Evolutionary conservation across 2,329 filamentous ascomycete genomes (phyloP).

Genomic region (Ophiostoma tasmaniense): DNA sequence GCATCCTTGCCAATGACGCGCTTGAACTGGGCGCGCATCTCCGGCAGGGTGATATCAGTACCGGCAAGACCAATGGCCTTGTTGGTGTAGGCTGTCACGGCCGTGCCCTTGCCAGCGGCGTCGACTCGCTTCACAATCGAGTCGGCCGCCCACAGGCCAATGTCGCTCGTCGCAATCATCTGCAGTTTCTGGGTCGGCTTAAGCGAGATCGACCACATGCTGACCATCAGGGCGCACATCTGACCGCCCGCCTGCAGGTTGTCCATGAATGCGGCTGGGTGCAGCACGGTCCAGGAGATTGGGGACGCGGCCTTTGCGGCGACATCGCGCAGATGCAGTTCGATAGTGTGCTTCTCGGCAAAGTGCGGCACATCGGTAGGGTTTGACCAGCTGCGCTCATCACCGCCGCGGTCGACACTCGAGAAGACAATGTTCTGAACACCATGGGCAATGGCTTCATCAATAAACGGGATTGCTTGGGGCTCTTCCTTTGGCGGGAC

Average conservation of each 20-base stretch:
- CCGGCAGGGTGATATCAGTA: slow-evolving; percentile 29
- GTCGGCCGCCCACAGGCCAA: slow-evolving; percentile 31
- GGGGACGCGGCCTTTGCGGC: slow-evolving; percentile 11
- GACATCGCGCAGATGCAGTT: slow-evolving; percentile 44
- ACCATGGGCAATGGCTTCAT: slow-evolving; percentile 27
- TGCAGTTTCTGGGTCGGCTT: slow-evolving; percentile 28
- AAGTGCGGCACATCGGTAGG: slow-evolving; percentile 26
- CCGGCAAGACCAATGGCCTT: slow-evolving; percentile 29
- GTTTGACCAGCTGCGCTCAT: slow-evolving; percentile 24
- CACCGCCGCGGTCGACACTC: slow-evolving; percentile 28
- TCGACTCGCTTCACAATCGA: slow-evolving; percentile 19
- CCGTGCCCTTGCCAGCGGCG: slow-evolving; percentile 23
- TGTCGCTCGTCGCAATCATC: slow-evolving; percentile 31
- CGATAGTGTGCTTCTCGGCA: slow-evolving; percentile 47
- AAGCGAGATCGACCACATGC: slow-evolving; percentile 26
- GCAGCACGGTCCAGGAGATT: slow-evolving; percentile 32
- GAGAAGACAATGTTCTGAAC: slow-evolving; percentile 27
- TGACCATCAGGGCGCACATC: slow-evolving; percentile 25
- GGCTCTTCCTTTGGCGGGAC: slow-evolving; percentile 27
- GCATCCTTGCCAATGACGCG: slow-evolving; percentile 24
- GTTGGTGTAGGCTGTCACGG: slow-evolving; percentile 25
- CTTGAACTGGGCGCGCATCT: slow-evolving; percentile 26
- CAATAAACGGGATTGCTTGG: slow-evolving; percentile 30
- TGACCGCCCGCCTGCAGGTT: slow-evolving; percentile 29
- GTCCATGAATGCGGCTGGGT: slow-evolving; percentile 35